phyloP scores from a whole-genome alignment of 106 monocot species.

The Dioscorea alata region DNA sequence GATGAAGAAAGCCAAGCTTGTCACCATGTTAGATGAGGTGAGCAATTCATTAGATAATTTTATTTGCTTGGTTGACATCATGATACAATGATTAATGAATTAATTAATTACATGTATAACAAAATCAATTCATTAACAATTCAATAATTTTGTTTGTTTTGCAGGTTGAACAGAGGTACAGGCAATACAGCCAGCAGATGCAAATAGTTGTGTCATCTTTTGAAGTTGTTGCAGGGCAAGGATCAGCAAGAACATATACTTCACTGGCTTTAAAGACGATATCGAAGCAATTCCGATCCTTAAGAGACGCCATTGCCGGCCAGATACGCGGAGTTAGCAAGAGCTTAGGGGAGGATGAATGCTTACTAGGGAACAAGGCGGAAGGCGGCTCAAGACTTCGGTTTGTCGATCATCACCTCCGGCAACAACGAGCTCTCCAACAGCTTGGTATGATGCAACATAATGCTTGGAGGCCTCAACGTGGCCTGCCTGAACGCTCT shows the following conservation, averaged over 20 bases:
- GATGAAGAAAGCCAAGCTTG: slow-evolving; percentile 95
- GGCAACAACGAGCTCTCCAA: slow-evolving; percentile 94
- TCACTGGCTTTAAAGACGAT: slow-evolving; percentile 86
- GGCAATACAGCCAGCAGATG: slow-evolving; percentile 89
- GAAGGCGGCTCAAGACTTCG: slow-evolving; percentile 68
- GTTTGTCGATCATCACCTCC: slow-evolving; percentile 85
- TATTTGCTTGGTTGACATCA: background rate
- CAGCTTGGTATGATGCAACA: slow-evolving; percentile 93
- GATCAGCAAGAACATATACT: slow-evolving; percentile 83
- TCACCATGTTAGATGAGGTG: slow-evolving; percentile 90
- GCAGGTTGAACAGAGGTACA: slow-evolving; percentile 87
- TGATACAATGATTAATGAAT: no score
- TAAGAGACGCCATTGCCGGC: slow-evolving; percentile 73
- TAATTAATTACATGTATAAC: no score
- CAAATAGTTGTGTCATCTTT: slow-evolving; percentile 72
- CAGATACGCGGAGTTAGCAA: slow-evolving; percentile 57
- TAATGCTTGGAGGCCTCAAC: slow-evolving; percentile 93
- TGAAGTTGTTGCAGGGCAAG: slow-evolving; percentile 57
- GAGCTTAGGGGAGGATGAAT: slow-evolving; percentile 74
- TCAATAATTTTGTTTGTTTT: background rate
- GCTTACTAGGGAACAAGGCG: slow-evolving; percentile 22
- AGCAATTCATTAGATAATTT: background rate
- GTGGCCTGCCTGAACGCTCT: slow-evolving; percentile 86
- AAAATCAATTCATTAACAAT: background rate
- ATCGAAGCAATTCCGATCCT: slow-evolving; percentile 91